phyloP scores from a whole-genome alignment of 306 rosid genomes.

The Ochetophila trinervis region DNA sequence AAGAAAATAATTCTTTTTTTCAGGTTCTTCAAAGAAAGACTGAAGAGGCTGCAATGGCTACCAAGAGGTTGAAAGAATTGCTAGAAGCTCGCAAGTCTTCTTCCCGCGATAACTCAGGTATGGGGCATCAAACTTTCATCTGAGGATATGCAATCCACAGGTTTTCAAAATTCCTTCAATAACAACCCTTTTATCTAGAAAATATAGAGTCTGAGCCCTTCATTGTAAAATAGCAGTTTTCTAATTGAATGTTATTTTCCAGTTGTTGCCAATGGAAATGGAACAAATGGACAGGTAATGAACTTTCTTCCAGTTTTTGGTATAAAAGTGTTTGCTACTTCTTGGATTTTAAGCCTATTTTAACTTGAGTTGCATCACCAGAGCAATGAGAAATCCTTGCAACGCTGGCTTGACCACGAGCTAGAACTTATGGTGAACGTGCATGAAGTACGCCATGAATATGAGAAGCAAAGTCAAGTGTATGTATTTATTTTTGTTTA shows the following conservation, averaged over 20 bases:
- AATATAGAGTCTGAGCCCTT: slow-evolving; percentile 18
- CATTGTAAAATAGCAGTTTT: slow-evolving; percentile 19
- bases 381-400: slow-evolving; percentile 92
- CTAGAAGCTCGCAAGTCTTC: slow-evolving; percentile 97
- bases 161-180: slow-evolving; percentile 21
- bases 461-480: slow-evolving; percentile 99
- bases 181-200: slow-evolving; percentile 1
- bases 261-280: slow-evolving; percentile 73
- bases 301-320: slow-evolving; percentile 29
- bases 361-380: slow-evolving; percentile 37
- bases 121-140: neutral
- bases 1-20: slow-evolving; percentile 12
- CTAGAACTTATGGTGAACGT: slow-evolving; percentile 97
- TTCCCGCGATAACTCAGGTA: slow-evolving; percentile 83
- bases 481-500: slow-evolving; percentile 38
- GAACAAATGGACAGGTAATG: slow-evolving; percentile 80
- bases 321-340: slow-evolving; percentile 16
- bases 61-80: slow-evolving; percentile 96
- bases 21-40: slow-evolving; percentile 99
- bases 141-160: neutral
- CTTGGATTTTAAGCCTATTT: slow-evolving; percentile 23
- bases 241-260: slow-evolving; percentile 41
- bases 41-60: slow-evolving; percentile 99
- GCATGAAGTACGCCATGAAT: slow-evolving; percentile 98
- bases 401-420: slow-evolving; percentile 97